Conservation (phyloP, 768 basidiomycete species). For the Rhodocollybia butyracea region DNA sequence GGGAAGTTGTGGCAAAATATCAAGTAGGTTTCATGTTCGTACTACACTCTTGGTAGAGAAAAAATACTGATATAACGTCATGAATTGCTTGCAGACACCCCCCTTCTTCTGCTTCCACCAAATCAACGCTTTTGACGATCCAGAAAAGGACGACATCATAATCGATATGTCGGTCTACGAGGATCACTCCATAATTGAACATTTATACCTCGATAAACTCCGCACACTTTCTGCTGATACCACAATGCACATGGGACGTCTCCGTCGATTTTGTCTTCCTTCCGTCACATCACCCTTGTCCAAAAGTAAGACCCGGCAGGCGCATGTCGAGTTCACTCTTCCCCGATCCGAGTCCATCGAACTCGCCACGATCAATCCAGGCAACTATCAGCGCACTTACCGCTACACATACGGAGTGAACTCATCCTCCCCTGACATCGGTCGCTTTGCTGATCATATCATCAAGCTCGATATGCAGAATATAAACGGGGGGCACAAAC, state of each 20-base stretch:
- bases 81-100: conserved; percentile 14
- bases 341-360: conserved; percentile 17
- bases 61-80: neutral
- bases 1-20: conserved; percentile 34
- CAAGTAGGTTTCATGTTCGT: conserved; percentile 10
- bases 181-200: conserved; percentile 27
- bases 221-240: conserved; percentile 16
- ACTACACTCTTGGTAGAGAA: neutral
- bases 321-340: conserved; percentile 13
- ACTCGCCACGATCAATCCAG: conserved; percentile 31
- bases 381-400: conserved; percentile 25
- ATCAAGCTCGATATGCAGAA: conserved; percentile 32
- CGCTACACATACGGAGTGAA: conserved; percentile 29
- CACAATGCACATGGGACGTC: conserved; percentile 2
- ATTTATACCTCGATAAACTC: conserved; percentile 26
- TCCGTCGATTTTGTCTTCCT: conserved; percentile 27
- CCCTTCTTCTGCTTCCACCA: conserved; percentile 39
- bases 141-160: conserved; percentile 22
- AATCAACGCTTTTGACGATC: conserved; percentile 37
- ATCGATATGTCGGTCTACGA: conserved; percentile 34
- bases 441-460: conserved; percentile 27
- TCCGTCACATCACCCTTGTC: conserved; percentile 14
- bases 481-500: conserved; percentile 8
- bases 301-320: neutral
- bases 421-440: conserved; percentile 23